These are phyloP conservation scores for Leishmania tarentolae DNA, from an alignment of 208 protist species.

Conservation along the genomic window DNA sequence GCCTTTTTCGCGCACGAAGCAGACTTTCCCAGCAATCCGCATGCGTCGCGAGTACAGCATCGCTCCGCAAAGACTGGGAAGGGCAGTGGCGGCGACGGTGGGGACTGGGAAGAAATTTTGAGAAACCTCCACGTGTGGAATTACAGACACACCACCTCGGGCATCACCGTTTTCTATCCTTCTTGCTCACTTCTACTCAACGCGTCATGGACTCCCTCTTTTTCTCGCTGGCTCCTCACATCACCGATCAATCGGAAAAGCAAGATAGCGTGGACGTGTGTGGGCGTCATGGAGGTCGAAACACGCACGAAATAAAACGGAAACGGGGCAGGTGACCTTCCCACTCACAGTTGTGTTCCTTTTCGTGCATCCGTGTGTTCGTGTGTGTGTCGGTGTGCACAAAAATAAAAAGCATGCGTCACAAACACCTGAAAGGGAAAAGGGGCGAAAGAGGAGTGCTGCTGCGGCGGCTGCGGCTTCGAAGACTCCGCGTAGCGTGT, in stretches of 20 bases:
- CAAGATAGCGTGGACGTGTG: no score
- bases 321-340: not conserved
- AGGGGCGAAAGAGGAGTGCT: not conserved
- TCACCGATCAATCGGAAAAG: not conserved
- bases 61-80: not conserved
- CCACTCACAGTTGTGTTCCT: not conserved
- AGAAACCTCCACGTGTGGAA: not conserved
- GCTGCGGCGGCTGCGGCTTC: not conserved
- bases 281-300: no score
- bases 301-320: no score
- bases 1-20: not conserved
- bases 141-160: not conserved
- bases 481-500: not conserved
- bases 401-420: not conserved
- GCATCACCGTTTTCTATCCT: not conserved
- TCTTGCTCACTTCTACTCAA: not conserved
- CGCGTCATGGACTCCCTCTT: not conserved
- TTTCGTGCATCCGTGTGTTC: not conserved
- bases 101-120: not conserved
- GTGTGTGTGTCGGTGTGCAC: not conserved
- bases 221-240: not conserved
- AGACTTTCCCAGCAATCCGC: no score
- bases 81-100: not conserved
- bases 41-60: not conserved
- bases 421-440: not conserved